Evolutionary conservation across 306 rosid genomes (phyloP).

Genomic region (Casuarina glauca): DNA sequence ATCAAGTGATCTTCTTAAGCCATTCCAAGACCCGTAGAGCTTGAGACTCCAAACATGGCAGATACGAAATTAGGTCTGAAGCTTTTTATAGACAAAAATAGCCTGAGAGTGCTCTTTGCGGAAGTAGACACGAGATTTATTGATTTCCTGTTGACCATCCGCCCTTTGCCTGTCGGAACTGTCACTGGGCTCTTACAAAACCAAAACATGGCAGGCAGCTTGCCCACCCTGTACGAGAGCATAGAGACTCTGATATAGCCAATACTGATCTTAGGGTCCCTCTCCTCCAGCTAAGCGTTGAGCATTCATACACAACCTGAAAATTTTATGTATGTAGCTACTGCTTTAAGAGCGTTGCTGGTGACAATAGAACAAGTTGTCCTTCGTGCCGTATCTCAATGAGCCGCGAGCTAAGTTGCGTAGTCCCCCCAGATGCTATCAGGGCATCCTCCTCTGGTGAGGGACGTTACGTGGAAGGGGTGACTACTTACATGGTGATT

Average conservation of each 20-base stretch:
- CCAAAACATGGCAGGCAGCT: not conserved
- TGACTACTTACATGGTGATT: conserved; percentile 36
- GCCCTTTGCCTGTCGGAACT: conserved; percentile 17
- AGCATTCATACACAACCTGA: too few relatives aligned
- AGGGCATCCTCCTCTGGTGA: not conserved
- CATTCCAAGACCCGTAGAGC: too few relatives aligned
- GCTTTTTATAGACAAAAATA: conserved; percentile 15
- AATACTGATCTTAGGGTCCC: not conserved
- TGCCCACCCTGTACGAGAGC: conserved; percentile 14
- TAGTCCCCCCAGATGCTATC: not conserved
- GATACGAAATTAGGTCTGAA: not conserved
- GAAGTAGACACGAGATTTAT: conserved; percentile 15
- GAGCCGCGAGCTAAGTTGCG: not conserved
- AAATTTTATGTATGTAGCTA: not conserved
- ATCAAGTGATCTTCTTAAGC: not conserved
- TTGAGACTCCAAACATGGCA: not conserved
- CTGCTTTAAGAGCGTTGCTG: not conserved
- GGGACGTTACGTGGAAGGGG: conserved; percentile 28
- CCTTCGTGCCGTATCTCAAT: rapidly evolving
- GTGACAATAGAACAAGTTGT: not conserved
- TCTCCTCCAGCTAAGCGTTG: not conserved
- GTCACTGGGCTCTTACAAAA: not conserved
- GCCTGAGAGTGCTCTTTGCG: conserved; percentile 7
- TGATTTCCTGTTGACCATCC: conserved; percentile 25
- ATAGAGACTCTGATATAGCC: not conserved